These are phyloP conservation scores for Neotropicomus parvogracilis DNA, from an alignment of 1,284 basidiomycete species.

Conservation along the genomic window DNA sequence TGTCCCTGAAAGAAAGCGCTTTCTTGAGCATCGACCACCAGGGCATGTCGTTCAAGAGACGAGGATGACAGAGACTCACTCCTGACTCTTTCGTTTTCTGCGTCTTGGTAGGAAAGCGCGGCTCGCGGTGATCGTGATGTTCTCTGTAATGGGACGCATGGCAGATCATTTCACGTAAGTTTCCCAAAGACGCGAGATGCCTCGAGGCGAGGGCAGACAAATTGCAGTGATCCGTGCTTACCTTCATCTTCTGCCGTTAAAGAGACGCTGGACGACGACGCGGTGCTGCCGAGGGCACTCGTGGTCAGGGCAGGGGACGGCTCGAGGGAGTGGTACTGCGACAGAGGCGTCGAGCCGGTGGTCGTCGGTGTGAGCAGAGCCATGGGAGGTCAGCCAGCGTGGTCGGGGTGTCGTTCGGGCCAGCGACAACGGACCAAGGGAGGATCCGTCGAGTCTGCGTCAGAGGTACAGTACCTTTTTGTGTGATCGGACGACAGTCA, in stretches of 20 bases:
- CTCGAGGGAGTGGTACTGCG: constrained; percentile 35
- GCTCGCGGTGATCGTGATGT: constrained; percentile 61
- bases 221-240: constrained; percentile 30
- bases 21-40: constrained; percentile 31
- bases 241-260: constrained; percentile 58
- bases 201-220: constrained; percentile 21
- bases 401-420: constrained; percentile 12
- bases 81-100: constrained; percentile 54
- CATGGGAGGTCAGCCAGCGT: constrained; percentile 17
- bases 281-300: constrained; percentile 41
- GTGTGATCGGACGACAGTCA: constrained; percentile 33
- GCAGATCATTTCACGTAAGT: constrained; percentile 35
- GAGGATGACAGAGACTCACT: constrained; percentile 38
- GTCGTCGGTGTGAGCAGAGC: constrained; percentile 26
- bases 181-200: constrained; percentile 28
- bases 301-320: constrained; percentile 38
- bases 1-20: constrained; percentile 47
- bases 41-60: constrained; percentile 15
- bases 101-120: constrained; percentile 40
- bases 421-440: constrained; percentile 18
- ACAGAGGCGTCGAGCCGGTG: constrained; percentile 31
- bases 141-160: constrained; percentile 46
- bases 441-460: constrained; percentile 53
- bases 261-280: constrained; percentile 49
- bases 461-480: constrained; percentile 42